Evolutionary conservation across 305 asterid species (phyloP).

Genomic region (Fraxinus sp.): DNA sequence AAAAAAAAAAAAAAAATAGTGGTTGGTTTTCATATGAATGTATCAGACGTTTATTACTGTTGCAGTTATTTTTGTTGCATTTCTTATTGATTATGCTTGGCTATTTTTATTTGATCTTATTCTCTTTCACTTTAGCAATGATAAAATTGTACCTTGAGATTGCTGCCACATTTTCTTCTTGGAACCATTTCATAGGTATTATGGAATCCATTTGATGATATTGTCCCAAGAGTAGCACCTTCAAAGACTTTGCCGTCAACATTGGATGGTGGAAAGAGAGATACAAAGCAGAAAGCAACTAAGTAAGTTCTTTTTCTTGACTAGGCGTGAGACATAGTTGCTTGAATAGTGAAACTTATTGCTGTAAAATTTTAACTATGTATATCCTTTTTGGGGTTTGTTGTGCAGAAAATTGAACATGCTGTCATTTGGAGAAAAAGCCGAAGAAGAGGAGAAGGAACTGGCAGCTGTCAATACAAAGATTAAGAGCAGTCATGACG

Average conservation of each 20-base stretch:
- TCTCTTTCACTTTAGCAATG: background rate
- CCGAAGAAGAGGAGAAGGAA: conserved; percentile 95
- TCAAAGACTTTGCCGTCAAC: conserved; percentile 45
- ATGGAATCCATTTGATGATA: conserved; percentile 97
- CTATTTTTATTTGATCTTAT: background rate
- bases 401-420: conserved; percentile 72
- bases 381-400: conserved; percentile 21
- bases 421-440: conserved; percentile 98
- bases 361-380: background rate
- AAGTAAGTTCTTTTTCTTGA: conserved; percentile 50
- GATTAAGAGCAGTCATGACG: conserved; percentile 94
- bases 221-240: conserved; percentile 57
- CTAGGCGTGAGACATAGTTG: conserved; percentile 12
- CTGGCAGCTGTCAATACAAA: conserved; percentile 53
- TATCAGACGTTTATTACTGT: background rate
- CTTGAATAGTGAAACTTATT: background rate
- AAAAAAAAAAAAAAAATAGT: background rate
- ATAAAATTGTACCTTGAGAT: conserved; percentile 5
- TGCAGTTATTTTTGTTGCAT: background rate
- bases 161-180: conserved; percentile 27
- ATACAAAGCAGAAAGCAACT: conserved; percentile 57
- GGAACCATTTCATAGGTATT: conserved; percentile 49
- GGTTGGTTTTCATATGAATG: background rate
- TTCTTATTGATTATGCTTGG: background rate
- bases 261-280: conserved; percentile 43